Percentiles rank a stretch among this genome's conserved stretches.
phyloP scores from a whole-genome alignment of 106 monocot genomes.

The Apostasia shenzhenica region DNA sequence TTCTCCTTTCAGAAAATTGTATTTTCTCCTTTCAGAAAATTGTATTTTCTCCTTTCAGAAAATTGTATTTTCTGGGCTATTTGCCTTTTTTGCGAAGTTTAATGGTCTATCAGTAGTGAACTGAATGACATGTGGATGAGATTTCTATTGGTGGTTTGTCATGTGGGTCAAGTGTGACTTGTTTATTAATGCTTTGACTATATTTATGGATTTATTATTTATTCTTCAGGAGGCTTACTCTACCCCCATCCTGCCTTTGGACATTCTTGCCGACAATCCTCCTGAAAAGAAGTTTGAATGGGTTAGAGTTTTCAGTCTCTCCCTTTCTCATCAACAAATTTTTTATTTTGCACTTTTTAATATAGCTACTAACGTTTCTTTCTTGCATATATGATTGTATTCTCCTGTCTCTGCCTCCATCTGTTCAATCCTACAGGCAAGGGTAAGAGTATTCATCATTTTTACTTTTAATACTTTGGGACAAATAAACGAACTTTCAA shows the following conservation, averaged over 20 bases:
- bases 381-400: neutral
- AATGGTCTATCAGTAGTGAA: no score
- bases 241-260: slow-evolving; percentile 71
- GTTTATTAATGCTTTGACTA: neutral
- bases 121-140: neutral
- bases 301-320: slow-evolving; percentile 26
- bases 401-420: neutral
- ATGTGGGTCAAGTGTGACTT: neutral
- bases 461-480: neutral
- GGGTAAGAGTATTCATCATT: slow-evolving; percentile 25
- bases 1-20: no score
- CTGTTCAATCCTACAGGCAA: slow-evolving; percentile 34
- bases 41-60: no score
- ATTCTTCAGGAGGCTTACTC: slow-evolving; percentile 74
- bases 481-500: neutral
- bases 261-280: slow-evolving; percentile 89
- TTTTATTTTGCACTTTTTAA: neutral
- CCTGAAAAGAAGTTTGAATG: slow-evolving; percentile 81
- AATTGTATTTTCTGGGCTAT: no score
- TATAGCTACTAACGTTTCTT: neutral
- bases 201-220: neutral
- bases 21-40: no score
- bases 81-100: no score
- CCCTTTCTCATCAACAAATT: neutral
- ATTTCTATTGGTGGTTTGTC: neutral